Evolutionary conservation across 2,329 filamentous ascomycete genomes (phyloP).

Genomic region (Dothidotthia symphoricarpi): DNA sequence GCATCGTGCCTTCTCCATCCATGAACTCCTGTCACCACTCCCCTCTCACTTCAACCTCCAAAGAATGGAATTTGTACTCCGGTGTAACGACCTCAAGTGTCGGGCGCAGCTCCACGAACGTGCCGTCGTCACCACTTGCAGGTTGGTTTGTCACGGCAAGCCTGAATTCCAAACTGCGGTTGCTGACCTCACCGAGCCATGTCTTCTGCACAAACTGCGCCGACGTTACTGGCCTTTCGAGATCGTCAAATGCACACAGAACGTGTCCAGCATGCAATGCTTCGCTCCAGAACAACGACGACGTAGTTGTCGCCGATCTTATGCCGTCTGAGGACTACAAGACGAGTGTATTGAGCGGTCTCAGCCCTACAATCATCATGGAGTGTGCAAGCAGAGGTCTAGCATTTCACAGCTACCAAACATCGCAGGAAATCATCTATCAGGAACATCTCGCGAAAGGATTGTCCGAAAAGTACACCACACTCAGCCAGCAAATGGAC

Average conservation of each 20-base stretch:
- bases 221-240: constrained; percentile 61
- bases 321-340: constrained; percentile 88
- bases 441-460: constrained; percentile 72
- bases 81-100: constrained; percentile 80
- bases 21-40: neutral
- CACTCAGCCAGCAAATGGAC: constrained; percentile 65
- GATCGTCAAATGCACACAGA: constrained; percentile 52
- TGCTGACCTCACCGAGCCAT: constrained; percentile 57
- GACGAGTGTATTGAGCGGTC: constrained; percentile 76
- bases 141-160: constrained; percentile 50
- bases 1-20: constrained; percentile 4
- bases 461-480: constrained; percentile 68
- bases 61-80: constrained; percentile 69
- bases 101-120: constrained; percentile 64
- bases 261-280: constrained; percentile 75
- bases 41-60: constrained; percentile 1
- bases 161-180: constrained; percentile 7
- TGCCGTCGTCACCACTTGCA: constrained; percentile 87
- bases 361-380: constrained; percentile 78
- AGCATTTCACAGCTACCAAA: constrained; percentile 84
- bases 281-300: constrained; percentile 67
- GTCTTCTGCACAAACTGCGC: constrained; percentile 81
- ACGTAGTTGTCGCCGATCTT: constrained; percentile 69
- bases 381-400: constrained; percentile 79
- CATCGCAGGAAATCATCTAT: constrained; percentile 78